phyloP scores from a whole-genome alignment of 306 rosid species.

The Vachellia pachyceras region DNA sequence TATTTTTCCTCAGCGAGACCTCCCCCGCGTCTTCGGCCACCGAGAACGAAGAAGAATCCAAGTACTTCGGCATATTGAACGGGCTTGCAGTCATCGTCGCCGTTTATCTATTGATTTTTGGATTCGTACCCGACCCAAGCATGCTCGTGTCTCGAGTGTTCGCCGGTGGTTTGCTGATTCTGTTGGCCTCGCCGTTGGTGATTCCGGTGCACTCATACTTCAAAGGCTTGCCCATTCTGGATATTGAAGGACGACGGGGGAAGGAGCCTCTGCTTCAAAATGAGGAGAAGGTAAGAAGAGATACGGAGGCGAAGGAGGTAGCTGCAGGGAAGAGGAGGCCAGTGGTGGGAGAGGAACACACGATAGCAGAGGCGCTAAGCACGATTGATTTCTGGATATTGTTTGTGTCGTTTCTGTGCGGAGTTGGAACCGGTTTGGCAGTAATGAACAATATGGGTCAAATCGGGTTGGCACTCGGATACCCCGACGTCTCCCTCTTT shows the following conservation, averaged over 20 bases:
- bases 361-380: constrained; percentile 58
- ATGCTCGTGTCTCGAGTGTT: constrained; percentile 48
- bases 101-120: constrained; percentile 58
- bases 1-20: constrained; percentile 81
- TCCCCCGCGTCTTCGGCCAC: constrained; percentile 39
- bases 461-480: constrained; percentile 71
- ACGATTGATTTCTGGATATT: constrained; percentile 83
- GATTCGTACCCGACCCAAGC: constrained; percentile 61
- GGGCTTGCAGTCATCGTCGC: constrained; percentile 70
- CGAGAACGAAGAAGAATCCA: constrained; percentile 55
- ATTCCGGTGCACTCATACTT: constrained; percentile 60
- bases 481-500: constrained; percentile 67
- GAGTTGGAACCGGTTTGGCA: constrained; percentile 91
- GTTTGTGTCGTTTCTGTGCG: constrained; percentile 86
- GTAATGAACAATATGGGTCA: constrained; percentile 82
- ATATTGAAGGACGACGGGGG: constrained; percentile 45
- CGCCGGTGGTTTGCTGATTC: constrained; percentile 50
- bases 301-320: not conserved
- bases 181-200: constrained; percentile 67
- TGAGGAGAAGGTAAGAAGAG: not conserved
- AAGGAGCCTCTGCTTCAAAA: constrained; percentile 52
- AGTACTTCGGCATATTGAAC: constrained; percentile 67
- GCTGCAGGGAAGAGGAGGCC: constrained; percentile 30
- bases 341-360: constrained; percentile 88
- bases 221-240: constrained; percentile 33